phyloP scores from a whole-genome alignment of 1,139 yeast species.

The Meyerozyma elateridarum region DNA sequence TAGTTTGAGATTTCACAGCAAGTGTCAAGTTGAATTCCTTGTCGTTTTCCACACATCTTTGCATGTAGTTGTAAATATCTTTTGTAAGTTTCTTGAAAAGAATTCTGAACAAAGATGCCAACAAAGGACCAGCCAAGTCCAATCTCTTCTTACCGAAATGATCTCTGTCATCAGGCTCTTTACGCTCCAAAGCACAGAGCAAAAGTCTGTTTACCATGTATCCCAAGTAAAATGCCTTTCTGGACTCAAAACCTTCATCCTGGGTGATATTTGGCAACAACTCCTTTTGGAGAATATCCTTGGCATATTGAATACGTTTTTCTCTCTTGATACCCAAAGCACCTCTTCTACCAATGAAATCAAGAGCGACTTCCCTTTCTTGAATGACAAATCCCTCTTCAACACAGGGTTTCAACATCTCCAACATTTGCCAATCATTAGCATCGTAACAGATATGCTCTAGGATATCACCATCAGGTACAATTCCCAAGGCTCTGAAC shows the following conservation, averaged over 20 bases:
- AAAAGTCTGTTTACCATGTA: conserved; percentile 95
- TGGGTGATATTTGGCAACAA: conserved; percentile 95
- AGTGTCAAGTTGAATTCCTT: conserved; percentile 93
- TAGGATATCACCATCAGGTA: conserved; percentile 97
- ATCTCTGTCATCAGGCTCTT: conserved; percentile 98
- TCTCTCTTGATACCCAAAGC: conserved; percentile 91
- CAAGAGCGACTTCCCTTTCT: conserved; percentile 96
- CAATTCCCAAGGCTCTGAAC: conserved; percentile 95
- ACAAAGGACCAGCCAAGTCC: conserved; percentile 96
- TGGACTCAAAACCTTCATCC: conserved; percentile 92
- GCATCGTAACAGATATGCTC: conserved; percentile 98
- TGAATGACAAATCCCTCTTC: conserved; percentile 98
- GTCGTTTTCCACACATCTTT: conserved; percentile 96
- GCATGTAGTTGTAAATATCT: conserved; percentile 97
- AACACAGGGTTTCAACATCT: conserved; percentile 97
- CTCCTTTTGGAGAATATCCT: conserved; percentile 93
- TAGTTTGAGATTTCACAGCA: conserved; percentile 95
- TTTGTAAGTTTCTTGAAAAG: conserved; percentile 89
- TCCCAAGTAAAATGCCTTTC: conserved; percentile 96
- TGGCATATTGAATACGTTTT: conserved; percentile 96
- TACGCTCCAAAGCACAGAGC: conserved; percentile 92
- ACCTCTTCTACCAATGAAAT: conserved; percentile 98
- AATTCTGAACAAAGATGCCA: conserved; percentile 92
- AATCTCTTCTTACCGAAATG: conserved; percentile 98
- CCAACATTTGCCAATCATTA: conserved; percentile 99